Percentiles rank a stretch among this genome's conserved stretches.
Conservation (phyloP, 306 rosid genomes). For the Glycine latifolia region DNA sequence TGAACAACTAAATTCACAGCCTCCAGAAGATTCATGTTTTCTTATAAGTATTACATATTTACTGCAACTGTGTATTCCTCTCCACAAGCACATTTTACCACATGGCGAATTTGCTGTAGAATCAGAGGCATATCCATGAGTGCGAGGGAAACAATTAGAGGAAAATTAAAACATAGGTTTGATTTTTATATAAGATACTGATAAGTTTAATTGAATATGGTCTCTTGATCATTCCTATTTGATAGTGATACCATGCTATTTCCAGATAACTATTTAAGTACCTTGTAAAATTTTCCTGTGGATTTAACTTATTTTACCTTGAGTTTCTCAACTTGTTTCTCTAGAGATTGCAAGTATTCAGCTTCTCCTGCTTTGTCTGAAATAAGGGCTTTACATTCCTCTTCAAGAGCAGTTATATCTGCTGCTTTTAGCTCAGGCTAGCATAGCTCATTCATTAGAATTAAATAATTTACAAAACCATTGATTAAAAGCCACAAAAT, state of each 20-base stretch:
- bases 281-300: slow-evolving; percentile 10
- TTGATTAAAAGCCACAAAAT: slow-evolving; percentile 20
- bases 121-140: slow-evolving; percentile 44
- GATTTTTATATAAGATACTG: background rate
- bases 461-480: slow-evolving; percentile 28
- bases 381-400: slow-evolving; percentile 70
- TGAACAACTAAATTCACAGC: slow-evolving; percentile 27
- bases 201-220: slow-evolving; percentile 29
- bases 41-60: slow-evolving; percentile 41
- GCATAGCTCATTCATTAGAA: slow-evolving; percentile 48
- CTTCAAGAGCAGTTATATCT: slow-evolving; percentile 70
- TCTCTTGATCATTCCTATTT: slow-evolving; percentile 31
- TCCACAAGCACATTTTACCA: slow-evolving; percentile 83
- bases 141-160: slow-evolving; percentile 16
- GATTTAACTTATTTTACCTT: slow-evolving; percentile 58
- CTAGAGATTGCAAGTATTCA: slow-evolving; percentile 73
- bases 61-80: slow-evolving; percentile 68
- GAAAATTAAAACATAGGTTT: slow-evolving; percentile 36
- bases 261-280: slow-evolving; percentile 7
- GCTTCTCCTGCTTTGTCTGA: slow-evolving; percentile 77
- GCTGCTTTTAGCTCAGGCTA: slow-evolving; percentile 73
- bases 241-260: background rate
- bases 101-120: slow-evolving; percentile 71
- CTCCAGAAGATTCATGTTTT: slow-evolving; percentile 43
- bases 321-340: slow-evolving; percentile 67